Conservation (phyloP, 371 early-diverging fungal genomes). For the Syncephalis plumigaleata region DNA sequence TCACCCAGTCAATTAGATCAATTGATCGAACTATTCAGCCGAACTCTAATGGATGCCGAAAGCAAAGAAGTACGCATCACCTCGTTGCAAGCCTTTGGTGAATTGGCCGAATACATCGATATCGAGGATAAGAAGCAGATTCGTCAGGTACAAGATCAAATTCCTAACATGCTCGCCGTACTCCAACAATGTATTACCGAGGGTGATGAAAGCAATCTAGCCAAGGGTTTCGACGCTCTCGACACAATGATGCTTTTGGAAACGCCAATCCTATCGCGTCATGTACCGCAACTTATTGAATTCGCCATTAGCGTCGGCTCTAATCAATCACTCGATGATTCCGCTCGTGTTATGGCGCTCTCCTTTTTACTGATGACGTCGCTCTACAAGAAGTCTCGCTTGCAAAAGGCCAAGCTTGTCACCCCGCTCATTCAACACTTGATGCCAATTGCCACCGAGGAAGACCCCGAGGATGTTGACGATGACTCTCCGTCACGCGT, state of each 20-base stretch:
- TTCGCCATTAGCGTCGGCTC: conserved; percentile 55
- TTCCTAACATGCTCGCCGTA: conserved; percentile 72
- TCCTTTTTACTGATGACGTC: conserved; percentile 25
- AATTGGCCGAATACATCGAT: conserved; percentile 71
- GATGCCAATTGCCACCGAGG: conserved; percentile 72
- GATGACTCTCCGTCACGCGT: conserved; percentile 36
- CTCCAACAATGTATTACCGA: conserved; percentile 50
- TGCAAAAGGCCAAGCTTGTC: conserved; percentile 63
- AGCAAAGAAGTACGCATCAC: conserved; percentile 57
- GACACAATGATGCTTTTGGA: conserved; percentile 63
- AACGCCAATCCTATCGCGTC: conserved; percentile 55
- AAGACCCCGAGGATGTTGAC: conserved; percentile 66
- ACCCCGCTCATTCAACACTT: conserved; percentile 50
- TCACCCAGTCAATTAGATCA: conserved; percentile 41
- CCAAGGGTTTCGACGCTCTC: conserved; percentile 68
- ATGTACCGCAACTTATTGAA: conserved; percentile 56
- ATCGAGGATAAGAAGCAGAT: conserved; percentile 42
- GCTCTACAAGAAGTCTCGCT: conserved; percentile 50
- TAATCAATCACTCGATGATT: conserved; percentile 41
- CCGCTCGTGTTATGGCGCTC: conserved; percentile 59
- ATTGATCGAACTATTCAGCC: conserved; percentile 48
- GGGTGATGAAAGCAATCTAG: conserved; percentile 52
- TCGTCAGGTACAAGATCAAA: conserved; percentile 41
- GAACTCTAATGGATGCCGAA: conserved; percentile 68
- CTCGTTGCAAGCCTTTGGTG: conserved; percentile 65